These are phyloP conservation scores for Calocera viscosa DNA, from an alignment of 768 basidiomycete species.

Conservation along the genomic window DNA sequence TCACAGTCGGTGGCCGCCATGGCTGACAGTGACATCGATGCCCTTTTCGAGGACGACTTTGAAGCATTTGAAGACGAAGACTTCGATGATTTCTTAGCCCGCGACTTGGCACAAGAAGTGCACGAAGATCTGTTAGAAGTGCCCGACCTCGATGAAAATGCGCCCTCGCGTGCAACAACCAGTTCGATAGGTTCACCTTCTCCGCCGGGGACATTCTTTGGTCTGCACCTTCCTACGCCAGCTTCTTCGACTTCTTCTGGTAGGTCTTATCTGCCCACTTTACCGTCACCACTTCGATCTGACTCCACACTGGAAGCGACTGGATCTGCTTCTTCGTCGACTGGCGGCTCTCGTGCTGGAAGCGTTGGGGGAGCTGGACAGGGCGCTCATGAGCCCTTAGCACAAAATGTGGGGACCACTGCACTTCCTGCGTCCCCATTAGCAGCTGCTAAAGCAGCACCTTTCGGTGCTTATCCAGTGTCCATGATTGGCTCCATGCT, in stretches of 20 bases:
- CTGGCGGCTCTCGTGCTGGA: background rate
- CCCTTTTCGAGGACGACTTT: background rate
- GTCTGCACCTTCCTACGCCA: background rate
- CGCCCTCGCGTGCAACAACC: background rate
- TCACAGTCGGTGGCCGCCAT: background rate
- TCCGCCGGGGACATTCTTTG: background rate
- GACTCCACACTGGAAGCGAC: background rate
- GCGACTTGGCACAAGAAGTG: background rate
- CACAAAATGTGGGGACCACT: constrained; percentile 94
- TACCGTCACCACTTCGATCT: background rate
- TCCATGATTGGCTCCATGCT: background rate
- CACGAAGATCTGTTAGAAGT: background rate
- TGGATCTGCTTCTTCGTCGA: background rate
- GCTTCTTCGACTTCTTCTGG: background rate
- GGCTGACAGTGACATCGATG: background rate
- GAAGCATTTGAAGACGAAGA: background rate
- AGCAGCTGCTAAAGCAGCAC: constrained; percentile 3
- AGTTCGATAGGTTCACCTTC: background rate
- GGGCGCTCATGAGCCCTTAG: constrained; percentile 29
- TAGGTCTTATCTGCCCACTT: background rate
- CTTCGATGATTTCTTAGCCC: background rate
- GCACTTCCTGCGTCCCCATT: constrained; percentile 85
- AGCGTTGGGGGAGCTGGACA: background rate
- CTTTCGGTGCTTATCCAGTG: constrained; percentile 6
- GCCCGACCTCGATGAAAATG: constrained; percentile 1